Conservation (phyloP, 1,139 yeast species). For the Magnusiomyces ingens region DNA sequence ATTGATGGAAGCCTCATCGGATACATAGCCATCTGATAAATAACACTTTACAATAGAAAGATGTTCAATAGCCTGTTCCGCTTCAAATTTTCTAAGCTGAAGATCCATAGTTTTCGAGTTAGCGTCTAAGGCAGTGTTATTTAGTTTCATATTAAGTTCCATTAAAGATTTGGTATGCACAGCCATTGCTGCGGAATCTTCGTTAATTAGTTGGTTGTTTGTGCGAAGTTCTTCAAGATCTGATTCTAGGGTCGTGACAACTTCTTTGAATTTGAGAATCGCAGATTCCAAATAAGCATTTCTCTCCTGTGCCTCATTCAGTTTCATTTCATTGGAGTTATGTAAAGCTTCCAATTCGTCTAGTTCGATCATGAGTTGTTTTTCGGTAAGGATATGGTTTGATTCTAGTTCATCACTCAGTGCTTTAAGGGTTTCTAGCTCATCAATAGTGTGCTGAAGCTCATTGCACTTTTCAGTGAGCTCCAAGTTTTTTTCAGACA, state of each 20-base stretch:
- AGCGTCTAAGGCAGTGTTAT: constrained; percentile 22
- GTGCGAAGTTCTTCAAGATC: constrained; percentile 26
- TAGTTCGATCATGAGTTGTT: constrained; percentile 46
- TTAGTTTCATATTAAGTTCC: constrained; percentile 27
- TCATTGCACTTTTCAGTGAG: constrained; percentile 37
- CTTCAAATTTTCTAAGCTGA: constrained; percentile 25
- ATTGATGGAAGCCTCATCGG: constrained; percentile 22
- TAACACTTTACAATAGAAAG: constrained; percentile 25
- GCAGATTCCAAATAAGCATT: constrained; percentile 34
- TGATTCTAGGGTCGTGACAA: constrained; percentile 28
- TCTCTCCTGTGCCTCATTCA: constrained; percentile 34
- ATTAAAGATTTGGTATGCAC: constrained; percentile 22
- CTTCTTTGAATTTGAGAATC: constrained; percentile 28
- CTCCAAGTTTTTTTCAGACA: constrained; percentile 49
- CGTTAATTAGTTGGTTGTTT: constrained; percentile 17
- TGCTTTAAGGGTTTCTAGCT: constrained; percentile 53
- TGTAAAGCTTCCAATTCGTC: constrained; percentile 32
- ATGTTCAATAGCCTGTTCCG: constrained; percentile 27
- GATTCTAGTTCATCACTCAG: constrained; percentile 60
- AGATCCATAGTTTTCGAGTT: constrained; percentile 27
- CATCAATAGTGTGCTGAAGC: constrained; percentile 43
- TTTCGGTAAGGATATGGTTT: constrained; percentile 47
- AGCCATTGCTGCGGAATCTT: constrained; percentile 19
- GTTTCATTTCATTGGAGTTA: constrained; percentile 28
- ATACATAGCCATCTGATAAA: constrained; percentile 21